Conservation (phyloP, 2,329 filamentous ascomycete genomes). For the Fusarium brevicatenulatum region DNA sequence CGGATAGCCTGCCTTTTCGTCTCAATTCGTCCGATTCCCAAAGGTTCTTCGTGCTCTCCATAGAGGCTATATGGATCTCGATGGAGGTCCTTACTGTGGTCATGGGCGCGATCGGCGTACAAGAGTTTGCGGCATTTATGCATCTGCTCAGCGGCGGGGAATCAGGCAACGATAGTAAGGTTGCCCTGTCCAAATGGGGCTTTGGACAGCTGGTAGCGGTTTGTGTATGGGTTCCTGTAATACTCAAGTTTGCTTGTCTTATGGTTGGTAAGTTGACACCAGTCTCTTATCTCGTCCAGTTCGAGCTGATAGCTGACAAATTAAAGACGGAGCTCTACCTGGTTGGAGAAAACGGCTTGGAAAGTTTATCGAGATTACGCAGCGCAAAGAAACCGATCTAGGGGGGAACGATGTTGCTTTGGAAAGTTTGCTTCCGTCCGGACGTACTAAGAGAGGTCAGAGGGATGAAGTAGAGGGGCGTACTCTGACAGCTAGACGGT, state of each 20-base stretch:
- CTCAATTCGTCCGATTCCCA: accelerated
- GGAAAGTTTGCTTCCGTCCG: not conserved
- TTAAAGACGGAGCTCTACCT: not conserved
- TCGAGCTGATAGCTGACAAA: accelerated
- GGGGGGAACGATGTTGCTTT: not conserved
- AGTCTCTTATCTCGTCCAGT: accelerated
- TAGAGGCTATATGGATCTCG: not conserved
- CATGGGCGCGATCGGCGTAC: not conserved
- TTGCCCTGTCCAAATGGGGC: not conserved
- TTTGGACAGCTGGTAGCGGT: conserved; percentile 11
- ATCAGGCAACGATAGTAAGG: not conserved
- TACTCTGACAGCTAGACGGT: not conserved
- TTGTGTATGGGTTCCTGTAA: not conserved
- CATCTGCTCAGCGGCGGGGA: not conserved
- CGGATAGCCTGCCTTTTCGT: accelerated
- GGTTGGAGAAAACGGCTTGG: not conserved
- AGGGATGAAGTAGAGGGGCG: not conserved
- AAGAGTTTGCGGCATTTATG: not conserved
- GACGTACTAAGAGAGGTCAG: accelerated
- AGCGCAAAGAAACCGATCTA: accelerated
- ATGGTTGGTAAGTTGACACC: not conserved
- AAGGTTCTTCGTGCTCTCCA: accelerated
- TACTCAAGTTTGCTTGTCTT: not conserved
- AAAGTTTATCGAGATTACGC: not conserved
- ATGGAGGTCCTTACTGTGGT: not conserved